Percentiles rank a stretch among this genome's conserved stretches.
phyloP scores from a whole-genome alignment of 441 rosid genomes.

The Corymbia calophylla region DNA sequence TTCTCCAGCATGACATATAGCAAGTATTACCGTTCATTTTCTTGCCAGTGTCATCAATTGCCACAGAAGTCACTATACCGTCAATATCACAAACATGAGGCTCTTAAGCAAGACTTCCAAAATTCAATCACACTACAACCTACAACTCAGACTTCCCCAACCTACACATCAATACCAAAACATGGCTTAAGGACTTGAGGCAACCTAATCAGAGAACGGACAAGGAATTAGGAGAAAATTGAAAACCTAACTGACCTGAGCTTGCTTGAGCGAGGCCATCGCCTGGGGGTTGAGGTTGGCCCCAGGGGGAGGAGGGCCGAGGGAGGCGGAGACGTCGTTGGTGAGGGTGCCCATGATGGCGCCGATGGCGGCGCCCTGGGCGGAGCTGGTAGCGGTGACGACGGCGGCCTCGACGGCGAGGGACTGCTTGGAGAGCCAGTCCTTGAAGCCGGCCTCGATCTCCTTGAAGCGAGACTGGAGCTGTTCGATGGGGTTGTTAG shows the following conservation, averaged over 20 bases:
- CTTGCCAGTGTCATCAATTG: not conserved
- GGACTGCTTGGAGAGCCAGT: constrained; percentile 77
- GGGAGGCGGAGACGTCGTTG: constrained; percentile 44
- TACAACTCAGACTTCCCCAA: not conserved
- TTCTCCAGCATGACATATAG: not conserved
- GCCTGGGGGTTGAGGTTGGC: constrained; percentile 45
- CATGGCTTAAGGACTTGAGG: not conserved
- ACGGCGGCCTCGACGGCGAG: constrained; percentile 75
- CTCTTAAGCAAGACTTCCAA: not conserved
- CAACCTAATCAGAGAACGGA: not conserved
- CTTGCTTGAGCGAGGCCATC: constrained; percentile 81
- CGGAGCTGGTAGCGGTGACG: constrained; percentile 59
- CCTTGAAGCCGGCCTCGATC: constrained; percentile 54
- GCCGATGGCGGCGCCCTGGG: constrained; percentile 88
- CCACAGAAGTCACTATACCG: not conserved
- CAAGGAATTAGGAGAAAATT: not conserved
- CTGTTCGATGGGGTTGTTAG: constrained; percentile 49
- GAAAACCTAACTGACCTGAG: constrained; percentile 39
- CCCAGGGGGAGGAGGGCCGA: constrained; percentile 43
- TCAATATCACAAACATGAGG: not conserved
- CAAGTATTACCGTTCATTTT: not conserved
- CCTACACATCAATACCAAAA: not conserved
- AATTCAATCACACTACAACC: not conserved
- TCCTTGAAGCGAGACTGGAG: constrained; percentile 52
- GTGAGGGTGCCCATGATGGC: constrained; percentile 75